Evolutionary conservation across 306 rosid genomes (phyloP).

Genomic region (Astragalus glycyphyllos): DNA sequence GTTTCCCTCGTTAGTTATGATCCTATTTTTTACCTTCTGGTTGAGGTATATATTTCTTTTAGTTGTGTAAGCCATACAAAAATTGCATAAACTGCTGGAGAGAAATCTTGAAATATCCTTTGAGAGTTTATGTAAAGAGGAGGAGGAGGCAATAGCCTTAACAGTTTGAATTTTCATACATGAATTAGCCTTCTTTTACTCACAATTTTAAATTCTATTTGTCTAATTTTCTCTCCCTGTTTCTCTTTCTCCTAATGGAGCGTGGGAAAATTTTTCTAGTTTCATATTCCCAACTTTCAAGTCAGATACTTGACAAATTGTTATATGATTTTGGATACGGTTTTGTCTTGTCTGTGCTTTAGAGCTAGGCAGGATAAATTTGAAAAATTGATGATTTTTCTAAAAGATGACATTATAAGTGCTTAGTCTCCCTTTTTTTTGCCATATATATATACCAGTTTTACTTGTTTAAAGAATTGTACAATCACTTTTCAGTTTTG

Average conservation of each 20-base stretch:
- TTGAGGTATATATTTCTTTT: conserved; percentile 12
- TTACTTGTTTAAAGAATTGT: background rate
- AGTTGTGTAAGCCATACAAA: conserved; percentile 1
- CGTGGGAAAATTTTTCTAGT: background rate
- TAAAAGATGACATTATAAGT: background rate
- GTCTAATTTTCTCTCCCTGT: background rate
- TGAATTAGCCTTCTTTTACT: background rate
- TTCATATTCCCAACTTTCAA: background rate
- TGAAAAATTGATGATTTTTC: background rate
- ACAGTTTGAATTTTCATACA: background rate
- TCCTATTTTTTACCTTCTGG: background rate
- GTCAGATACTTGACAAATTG: background rate
- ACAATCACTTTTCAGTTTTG: background rate
- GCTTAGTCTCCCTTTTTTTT: background rate
- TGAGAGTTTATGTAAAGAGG: background rate
- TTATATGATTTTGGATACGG: background rate
- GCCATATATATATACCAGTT: background rate
- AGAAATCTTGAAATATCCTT: conserved; percentile 18
- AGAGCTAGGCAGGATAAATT: background rate
- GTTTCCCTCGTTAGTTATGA: background rate
- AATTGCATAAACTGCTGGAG: conserved; percentile 8
- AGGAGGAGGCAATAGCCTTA: background rate
- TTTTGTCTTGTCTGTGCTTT: background rate
- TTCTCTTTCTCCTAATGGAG: background rate
- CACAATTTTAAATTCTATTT: background rate